phyloP scores from a whole-genome alignment of 805 yeast genomes.

The Zygotorulaspora sp. region DNA sequence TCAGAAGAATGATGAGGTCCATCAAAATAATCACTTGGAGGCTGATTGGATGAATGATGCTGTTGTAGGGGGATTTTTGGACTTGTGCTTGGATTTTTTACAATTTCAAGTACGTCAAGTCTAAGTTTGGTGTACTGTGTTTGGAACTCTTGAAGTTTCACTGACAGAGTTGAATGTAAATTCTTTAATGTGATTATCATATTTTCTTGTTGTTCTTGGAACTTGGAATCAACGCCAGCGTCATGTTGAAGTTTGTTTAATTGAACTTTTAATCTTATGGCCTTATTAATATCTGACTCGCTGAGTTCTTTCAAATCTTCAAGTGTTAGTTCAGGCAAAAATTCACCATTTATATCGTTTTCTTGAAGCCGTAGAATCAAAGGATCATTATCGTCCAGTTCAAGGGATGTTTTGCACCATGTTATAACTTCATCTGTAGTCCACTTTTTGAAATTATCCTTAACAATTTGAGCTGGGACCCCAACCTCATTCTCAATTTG shows the following conservation, averaged over 20 bases:
- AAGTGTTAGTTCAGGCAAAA: slow-evolving; percentile 62
- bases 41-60: slow-evolving; percentile 8
- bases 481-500: slow-evolving; percentile 2
- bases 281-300: slow-evolving; percentile 45
- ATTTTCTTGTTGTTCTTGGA: slow-evolving; percentile 32
- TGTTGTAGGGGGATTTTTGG: slow-evolving; percentile 8
- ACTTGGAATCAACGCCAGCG: slow-evolving; percentile 13
- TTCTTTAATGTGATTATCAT: slow-evolving; percentile 29
- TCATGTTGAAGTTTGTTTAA: slow-evolving; percentile 45
- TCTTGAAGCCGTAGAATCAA: slow-evolving; percentile 15
- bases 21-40: slow-evolving; percentile 22
- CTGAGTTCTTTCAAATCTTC: slow-evolving; percentile 75
- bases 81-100: slow-evolving; percentile 19
- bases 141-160: slow-evolving; percentile 32
- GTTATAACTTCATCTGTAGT: slow-evolving; percentile 21
- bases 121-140: slow-evolving; percentile 29
- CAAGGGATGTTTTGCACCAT: slow-evolving; percentile 26
- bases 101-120: slow-evolving; percentile 30
- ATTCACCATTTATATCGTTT: slow-evolving; percentile 47
- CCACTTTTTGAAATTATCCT: slow-evolving; percentile 23
- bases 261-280: slow-evolving; percentile 57
- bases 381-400: slow-evolving; percentile 15
- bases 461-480: slow-evolving; percentile 8
- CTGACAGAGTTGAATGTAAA: slow-evolving; percentile 25
- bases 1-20: slow-evolving; percentile 13